Conservation (phyloP, 805 yeast species). For the Kluyveromyces siamensis region DNA sequence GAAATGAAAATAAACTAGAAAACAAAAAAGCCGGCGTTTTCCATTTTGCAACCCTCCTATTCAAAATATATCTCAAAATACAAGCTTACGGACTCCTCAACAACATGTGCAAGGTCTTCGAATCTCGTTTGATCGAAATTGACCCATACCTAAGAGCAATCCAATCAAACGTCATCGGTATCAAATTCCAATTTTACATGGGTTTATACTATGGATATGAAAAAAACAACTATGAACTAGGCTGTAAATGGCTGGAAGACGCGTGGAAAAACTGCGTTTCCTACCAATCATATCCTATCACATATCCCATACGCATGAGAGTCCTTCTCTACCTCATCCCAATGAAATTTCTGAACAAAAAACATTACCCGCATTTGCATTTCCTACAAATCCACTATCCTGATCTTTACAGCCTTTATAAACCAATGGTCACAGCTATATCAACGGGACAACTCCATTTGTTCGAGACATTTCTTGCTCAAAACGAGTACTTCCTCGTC, state of each 20-base stretch:
- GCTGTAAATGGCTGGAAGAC: constrained; percentile 40
- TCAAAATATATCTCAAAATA: constrained; percentile 59
- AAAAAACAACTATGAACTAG: constrained; percentile 47
- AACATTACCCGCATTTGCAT: constrained; percentile 36
- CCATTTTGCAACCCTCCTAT: constrained; percentile 59
- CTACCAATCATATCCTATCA: neutral
- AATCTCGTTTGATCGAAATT: constrained; percentile 30
- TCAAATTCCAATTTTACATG: constrained; percentile 58
- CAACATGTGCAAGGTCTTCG: constrained; percentile 62
- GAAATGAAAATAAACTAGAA: constrained; percentile 39
- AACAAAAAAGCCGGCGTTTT: constrained; percentile 60
- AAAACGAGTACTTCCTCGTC: constrained; percentile 43
- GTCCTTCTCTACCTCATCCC: neutral
- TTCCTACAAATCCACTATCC: constrained; percentile 36
- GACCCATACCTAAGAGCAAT: neutral
- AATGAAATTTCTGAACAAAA: constrained; percentile 34
- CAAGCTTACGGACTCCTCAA: constrained; percentile 64
- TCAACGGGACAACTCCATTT: constrained; percentile 44
- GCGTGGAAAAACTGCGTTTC: constrained; percentile 31
- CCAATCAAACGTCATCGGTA: neutral
- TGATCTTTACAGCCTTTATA: constrained; percentile 33
- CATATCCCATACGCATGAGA: neutral
- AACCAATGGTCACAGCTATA: constrained; percentile 40
- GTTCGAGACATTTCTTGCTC: constrained; percentile 38
- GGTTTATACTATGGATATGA: constrained; percentile 54